Evolutionary conservation across 441 rosid genomes (phyloP).

Genomic region (Hura crepitans): DNA sequence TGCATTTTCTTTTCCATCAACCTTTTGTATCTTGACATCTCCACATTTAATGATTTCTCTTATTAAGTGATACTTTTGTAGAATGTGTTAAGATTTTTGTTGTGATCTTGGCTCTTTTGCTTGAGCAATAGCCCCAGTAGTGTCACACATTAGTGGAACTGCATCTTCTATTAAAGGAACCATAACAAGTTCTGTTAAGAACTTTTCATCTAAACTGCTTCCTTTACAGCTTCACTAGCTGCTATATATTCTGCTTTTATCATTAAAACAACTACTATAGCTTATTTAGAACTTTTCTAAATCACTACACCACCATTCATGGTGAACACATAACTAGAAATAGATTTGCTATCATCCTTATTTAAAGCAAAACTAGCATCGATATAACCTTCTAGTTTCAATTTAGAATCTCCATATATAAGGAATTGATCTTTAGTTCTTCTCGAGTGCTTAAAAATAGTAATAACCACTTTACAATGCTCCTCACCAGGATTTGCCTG

Average conservation of each 20-base stretch:
- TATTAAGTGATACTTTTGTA: background rate
- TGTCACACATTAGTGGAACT: background rate
- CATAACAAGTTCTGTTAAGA: background rate
- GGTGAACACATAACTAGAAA: no score
- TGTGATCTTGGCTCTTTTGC: background rate
- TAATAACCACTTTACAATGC: background rate
- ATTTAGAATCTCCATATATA: background rate
- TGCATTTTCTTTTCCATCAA: background rate
- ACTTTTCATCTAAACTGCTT: no score
- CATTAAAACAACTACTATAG: background rate
- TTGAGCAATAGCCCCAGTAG: background rate
- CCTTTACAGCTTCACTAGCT: no score
- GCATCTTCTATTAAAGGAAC: background rate
- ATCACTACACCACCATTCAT: no score
- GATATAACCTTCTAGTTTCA: background rate
- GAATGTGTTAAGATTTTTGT: background rate
- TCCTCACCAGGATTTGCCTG: background rate
- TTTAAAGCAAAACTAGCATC: background rate
- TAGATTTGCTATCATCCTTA: background rate
- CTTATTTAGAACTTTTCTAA: no score
- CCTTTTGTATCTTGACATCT: background rate
- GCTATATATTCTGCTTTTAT: no score
- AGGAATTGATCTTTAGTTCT: no score
- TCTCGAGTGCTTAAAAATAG: background rate
- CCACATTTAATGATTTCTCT: background rate